A percentile compares a stretch with the other conserved stretches of the same genome.
These are phyloP conservation scores for Eimeria sp. DNA, from an alignment of 169 alveolate species.

Conservation along the genomic window DNA sequence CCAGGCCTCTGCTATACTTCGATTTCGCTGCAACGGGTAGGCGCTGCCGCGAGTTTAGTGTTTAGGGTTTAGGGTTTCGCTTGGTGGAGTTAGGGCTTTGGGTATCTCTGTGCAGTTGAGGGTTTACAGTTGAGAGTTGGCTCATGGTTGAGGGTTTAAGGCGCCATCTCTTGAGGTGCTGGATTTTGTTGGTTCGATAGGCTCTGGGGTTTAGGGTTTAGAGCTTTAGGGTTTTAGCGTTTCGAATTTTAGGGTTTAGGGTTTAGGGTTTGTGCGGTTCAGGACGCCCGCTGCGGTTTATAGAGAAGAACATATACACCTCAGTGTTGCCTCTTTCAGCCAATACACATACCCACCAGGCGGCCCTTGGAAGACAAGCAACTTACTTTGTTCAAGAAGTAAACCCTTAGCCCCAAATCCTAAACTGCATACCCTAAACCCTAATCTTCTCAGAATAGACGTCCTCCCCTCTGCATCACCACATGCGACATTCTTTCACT, in stretches of 20 bases:
- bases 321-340: conserved; percentile 83
- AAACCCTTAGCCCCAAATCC: neutral
- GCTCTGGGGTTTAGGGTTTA: no score
- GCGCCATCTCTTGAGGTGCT: neutral
- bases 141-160: neutral
- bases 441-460: neutral
- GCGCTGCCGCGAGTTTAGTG: neutral
- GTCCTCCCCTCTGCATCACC: no score
- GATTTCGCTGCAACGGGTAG: conserved; percentile 73
- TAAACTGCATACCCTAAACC: neutral
- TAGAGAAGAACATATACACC: conserved; percentile 51
- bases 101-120: conserved; percentile 12
- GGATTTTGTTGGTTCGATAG: no score
- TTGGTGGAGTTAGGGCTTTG: conserved; percentile 21
- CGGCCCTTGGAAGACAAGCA: conserved; percentile 85
- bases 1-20: conserved; percentile 68
- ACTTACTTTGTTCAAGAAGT: conserved; percentile 76
- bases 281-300: conserved; percentile 83
- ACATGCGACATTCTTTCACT: neutral
- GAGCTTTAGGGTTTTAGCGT: neutral
- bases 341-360: conserved; percentile 84
- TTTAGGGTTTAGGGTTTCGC: conserved; percentile 12
- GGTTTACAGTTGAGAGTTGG: conserved; percentile 18
- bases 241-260: neutral
- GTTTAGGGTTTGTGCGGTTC: neutral